These are phyloP conservation scores for Aspergillus pseudoglaucus DNA, from an alignment of 2,329 filamentous ascomycete species.

Conservation along the genomic window DNA sequence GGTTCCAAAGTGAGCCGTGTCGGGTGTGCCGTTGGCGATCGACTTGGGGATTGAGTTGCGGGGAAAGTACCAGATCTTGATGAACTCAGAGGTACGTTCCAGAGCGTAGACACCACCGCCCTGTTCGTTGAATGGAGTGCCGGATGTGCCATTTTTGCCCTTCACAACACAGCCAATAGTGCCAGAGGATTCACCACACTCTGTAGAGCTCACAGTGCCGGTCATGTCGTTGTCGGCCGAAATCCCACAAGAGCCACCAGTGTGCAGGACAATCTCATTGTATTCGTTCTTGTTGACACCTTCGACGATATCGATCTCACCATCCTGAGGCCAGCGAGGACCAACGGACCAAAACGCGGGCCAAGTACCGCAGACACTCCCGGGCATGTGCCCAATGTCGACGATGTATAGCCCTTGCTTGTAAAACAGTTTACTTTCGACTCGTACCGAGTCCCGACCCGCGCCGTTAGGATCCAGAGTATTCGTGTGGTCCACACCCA, in stretches of 20 bases:
- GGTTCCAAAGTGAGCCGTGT: conserved; percentile 41
- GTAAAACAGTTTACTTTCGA: conserved; percentile 39
- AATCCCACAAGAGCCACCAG: conserved; percentile 39
- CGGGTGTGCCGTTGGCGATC: conserved; percentile 37
- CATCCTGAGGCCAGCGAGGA: conserved; percentile 35
- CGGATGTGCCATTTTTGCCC: conserved; percentile 41
- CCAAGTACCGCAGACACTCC: conserved; percentile 45
- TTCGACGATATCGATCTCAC: conserved; percentile 50
- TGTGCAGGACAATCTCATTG: conserved; percentile 47
- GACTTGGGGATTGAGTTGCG: conserved; percentile 41
- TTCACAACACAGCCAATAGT: conserved; percentile 36
- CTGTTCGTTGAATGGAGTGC: conserved; percentile 47
- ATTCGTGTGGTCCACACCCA: conserved; percentile 40
- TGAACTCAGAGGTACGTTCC: conserved; percentile 40
- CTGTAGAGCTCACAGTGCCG: conserved; percentile 42
- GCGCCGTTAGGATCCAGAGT: conserved; percentile 28
- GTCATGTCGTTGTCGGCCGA: conserved; percentile 39
- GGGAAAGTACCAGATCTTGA: conserved; percentile 49
- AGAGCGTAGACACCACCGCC: conserved; percentile 47
- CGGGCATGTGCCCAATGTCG: conserved; percentile 45
- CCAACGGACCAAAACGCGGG: conserved; percentile 45
- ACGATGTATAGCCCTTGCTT: conserved; percentile 42
- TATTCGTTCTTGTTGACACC: conserved; percentile 42
- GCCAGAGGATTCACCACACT: conserved; percentile 42
- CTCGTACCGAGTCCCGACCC: conserved; percentile 41